These are phyloP conservation scores for Wickerhamiella occidentalis DNA, from an alignment of 805 yeast genomes.

Conservation along the genomic window DNA sequence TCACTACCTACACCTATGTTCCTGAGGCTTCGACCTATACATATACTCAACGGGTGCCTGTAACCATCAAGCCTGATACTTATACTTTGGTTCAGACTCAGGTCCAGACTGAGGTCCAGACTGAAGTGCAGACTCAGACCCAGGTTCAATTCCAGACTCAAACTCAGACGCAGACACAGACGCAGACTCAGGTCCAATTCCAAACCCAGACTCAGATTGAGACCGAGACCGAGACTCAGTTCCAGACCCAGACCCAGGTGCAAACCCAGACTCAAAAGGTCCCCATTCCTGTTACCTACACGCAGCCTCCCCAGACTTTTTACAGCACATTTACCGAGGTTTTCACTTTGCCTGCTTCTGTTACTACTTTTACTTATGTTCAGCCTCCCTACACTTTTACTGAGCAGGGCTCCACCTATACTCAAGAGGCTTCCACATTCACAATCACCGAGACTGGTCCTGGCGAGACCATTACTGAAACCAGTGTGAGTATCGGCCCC, in stretches of 20 bases:
- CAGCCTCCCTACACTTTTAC: slow-evolving; percentile 5
- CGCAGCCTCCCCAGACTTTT: background rate
- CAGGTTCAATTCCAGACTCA: background rate
- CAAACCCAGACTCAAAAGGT: background rate
- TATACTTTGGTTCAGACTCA: background rate
- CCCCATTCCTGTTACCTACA: background rate
- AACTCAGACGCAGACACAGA: background rate
- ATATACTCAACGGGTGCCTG: background rate
- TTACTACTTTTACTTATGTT: slow-evolving; percentile 2
- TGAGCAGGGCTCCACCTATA: background rate
- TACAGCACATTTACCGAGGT: slow-evolving; percentile 3
- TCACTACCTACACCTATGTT: slow-evolving; percentile 3
- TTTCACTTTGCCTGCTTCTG: background rate
- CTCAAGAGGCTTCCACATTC: background rate
- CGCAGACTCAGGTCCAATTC: background rate
- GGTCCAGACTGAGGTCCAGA: background rate
- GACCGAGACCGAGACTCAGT: background rate
- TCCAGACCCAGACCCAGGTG: background rate
- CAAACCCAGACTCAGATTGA: background rate
- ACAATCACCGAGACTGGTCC: slow-evolving; percentile 2
- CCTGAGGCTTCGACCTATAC: slow-evolving; percentile 6
- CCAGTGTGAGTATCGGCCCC: background rate
- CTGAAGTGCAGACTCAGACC: background rate
- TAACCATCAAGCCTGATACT: slow-evolving; percentile 3
- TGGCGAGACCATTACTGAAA: background rate